Evolutionary conservation across 768 basidiomycete species (phyloP), one percentile per base, ranked within the genome.

Genomic region (Mycena kentingensis): DNA sequence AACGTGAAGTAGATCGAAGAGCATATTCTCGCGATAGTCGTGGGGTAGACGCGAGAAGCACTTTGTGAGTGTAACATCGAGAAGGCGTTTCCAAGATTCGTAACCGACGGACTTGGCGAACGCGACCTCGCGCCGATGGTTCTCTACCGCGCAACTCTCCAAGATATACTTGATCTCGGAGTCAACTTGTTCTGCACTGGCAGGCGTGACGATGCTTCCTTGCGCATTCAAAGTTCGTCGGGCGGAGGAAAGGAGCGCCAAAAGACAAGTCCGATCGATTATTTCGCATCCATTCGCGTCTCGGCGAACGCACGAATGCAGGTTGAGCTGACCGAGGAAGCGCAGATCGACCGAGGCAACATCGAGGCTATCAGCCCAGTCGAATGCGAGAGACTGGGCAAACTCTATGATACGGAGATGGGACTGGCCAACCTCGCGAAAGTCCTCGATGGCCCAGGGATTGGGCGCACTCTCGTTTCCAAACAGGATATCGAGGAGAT

Each of bases 1-100:
- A 19, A 90, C 85, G 60, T 90, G 87, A 18, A 98, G 78, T 18
- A 98, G 74, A 65, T 97, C 96, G 60, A 96, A 92, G 5, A 97
- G 76, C 76, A 96, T 87, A 55, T 84, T 86, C 69, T 98, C 94
- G 22, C 92, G 81, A 22, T 82, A 84, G 52, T 93, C 89, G 55
- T 86, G 82, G 0, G 90, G 87, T 12, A 97, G 76, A 28, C 87
- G 84, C 52, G 84, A 78, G 70, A 96, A 96, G 51, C 92, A 91
- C 63, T 93, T 93, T 26, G 84, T 85, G 16, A 98, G 78, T 2
- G 87, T 82, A 65, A 93, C 84, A 71, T 96, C 91, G 46, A 98
- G 76, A 31, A 94, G 66, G 32, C 86, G 77, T 51, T 87, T 83
- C 95, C 95, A 98, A 0, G 94, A 79, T 52, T 88, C 85, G 64